These are phyloP conservation scores for Jamesozyma jinghongensis DNA, from an alignment of 805 yeast species.

Conservation along the genomic window DNA sequence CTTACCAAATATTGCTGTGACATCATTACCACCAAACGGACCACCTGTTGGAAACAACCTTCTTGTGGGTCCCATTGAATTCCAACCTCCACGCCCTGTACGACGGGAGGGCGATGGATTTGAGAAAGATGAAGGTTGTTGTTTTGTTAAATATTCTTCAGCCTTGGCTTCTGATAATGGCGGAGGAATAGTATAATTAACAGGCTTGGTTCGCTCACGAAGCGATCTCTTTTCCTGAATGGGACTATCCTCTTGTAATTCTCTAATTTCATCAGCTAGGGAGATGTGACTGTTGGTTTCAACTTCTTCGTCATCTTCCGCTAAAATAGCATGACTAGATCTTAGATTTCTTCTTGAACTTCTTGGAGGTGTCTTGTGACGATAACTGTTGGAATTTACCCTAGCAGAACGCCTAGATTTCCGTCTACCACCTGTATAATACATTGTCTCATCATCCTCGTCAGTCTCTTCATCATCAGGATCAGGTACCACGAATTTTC, in stretches of 20 bases:
- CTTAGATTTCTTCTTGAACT: slow-evolving; percentile 15
- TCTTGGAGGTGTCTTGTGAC: neutral
- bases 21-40: slow-evolving; percentile 96
- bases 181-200: slow-evolving; percentile 78
- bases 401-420: slow-evolving; percentile 1
- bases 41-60: slow-evolving; percentile 90
- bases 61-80: slow-evolving; percentile 43
- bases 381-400: too few relatives aligned
- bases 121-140: slow-evolving; percentile 6
- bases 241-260: slow-evolving; percentile 53
- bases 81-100: slow-evolving; percentile 31
- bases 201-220: slow-evolving; percentile 60
- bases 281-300: slow-evolving; percentile 26
- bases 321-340: slow-evolving; percentile 17
- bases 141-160: slow-evolving; percentile 23
- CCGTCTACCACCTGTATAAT: neutral
- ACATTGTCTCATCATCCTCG: slow-evolving; percentile 15
- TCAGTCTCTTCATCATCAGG: slow-evolving; percentile 27
- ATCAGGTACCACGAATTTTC: slow-evolving; percentile 24
- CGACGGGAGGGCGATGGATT: slow-evolving; percentile 24
- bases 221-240: slow-evolving; percentile 43
- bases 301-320: slow-evolving; percentile 17
- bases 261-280: slow-evolving; percentile 57
- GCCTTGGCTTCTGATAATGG: slow-evolving; percentile 43
- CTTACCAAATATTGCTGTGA: slow-evolving; percentile 69